Evolutionary conservation across 495 filamentous ascomycete genomes (phyloP).

Genomic region (Penicillium roqueforti): DNA sequence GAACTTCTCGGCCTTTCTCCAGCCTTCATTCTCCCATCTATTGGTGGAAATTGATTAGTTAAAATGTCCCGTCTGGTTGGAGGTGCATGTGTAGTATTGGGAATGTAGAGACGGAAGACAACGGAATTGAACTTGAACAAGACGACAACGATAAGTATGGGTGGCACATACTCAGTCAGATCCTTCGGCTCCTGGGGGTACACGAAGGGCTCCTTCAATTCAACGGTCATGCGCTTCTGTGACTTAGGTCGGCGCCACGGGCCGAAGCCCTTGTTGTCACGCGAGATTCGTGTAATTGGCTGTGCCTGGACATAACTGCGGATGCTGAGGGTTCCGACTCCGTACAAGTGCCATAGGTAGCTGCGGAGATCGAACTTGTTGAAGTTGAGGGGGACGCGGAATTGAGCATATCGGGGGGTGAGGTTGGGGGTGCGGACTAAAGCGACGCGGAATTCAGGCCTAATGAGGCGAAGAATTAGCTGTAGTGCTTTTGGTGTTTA

Average conservation of each 20-base stretch:
- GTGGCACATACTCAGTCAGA: slow-evolving; percentile 47
- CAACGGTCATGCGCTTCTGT: slow-evolving; percentile 87
- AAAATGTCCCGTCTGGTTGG: background rate
- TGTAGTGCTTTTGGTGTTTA: background rate
- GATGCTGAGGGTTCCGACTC: slow-evolving; percentile 60
- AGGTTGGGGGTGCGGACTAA: slow-evolving; percentile 68
- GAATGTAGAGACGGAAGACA: background rate
- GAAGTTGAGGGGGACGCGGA: slow-evolving; percentile 80
- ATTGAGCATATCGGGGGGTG: slow-evolving; percentile 72
- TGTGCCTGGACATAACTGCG: slow-evolving; percentile 75
- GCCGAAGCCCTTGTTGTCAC: slow-evolving; percentile 39
- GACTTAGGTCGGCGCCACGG: slow-evolving; percentile 55
- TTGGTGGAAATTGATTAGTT: slow-evolving; percentile 15
- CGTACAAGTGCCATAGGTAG: slow-evolving; percentile 77
- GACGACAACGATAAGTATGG: background rate
- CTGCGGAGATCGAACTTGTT: slow-evolving; percentile 90
- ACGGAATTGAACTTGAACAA: background rate
- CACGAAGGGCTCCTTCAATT: slow-evolving; percentile 77
- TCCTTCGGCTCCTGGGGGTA: slow-evolving; percentile 68
- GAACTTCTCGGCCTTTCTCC: slow-evolving; percentile 33
- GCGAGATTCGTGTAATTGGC: slow-evolving; percentile 45
- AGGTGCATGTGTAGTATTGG: background rate
- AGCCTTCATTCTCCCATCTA: slow-evolving; percentile 51
- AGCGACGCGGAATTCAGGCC: slow-evolving; percentile 72
- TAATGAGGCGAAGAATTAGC: slow-evolving; percentile 28